Base-by-base conservation (phyloP, 805 yeast species). In the Candida orba region DNA sequence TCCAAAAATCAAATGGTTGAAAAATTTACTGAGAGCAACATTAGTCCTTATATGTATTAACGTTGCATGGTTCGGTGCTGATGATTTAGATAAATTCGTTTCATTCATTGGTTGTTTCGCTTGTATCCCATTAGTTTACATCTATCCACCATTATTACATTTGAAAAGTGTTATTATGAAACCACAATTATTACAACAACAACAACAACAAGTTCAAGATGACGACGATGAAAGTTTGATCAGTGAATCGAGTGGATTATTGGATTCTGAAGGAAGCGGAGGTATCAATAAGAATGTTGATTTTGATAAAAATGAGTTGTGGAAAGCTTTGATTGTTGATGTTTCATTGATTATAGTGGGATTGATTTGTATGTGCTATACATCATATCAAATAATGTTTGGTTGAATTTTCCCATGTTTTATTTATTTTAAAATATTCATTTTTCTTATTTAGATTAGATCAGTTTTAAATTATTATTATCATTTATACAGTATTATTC, bases 91-190 rank as follows among this genome's bases (percentile, higher is more conserved):
- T 58, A 71, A 68, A 49, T 82, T 85, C 63, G 91, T 85, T 10
- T 79, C 90, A 3, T 79, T 85, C 56, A 84, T 85, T 41, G 95
- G 95, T 4, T 82, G 89, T 41, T 81, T 85, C 65, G 90, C 91
- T 1, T 85, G 95, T 56, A 82, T 85, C 43, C 95, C 95, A 2
- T 71, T 85, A 65, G 93, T 85, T 6, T 85, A 85, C 65, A 80
- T 85, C 78, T 84, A 84, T 55, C 93, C 95, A 8, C 93, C 95
- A 15, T 69, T 85, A 71, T 65, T 85, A 42, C 93, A 85, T 55
- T 67, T 78, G 43, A 73, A 67, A 55, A 67, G 78, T 36, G 43
- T 53, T 30, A 34, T 45, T 8, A 32, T 23, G 7, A 27, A 27
- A 27, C 13, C 29, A 10, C 14, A 27, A 27, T 27, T 27, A 10